Evolutionary conservation across 2,329 filamentous ascomycete species (phyloP).

Genomic region (Madurella fahalii): DNA sequence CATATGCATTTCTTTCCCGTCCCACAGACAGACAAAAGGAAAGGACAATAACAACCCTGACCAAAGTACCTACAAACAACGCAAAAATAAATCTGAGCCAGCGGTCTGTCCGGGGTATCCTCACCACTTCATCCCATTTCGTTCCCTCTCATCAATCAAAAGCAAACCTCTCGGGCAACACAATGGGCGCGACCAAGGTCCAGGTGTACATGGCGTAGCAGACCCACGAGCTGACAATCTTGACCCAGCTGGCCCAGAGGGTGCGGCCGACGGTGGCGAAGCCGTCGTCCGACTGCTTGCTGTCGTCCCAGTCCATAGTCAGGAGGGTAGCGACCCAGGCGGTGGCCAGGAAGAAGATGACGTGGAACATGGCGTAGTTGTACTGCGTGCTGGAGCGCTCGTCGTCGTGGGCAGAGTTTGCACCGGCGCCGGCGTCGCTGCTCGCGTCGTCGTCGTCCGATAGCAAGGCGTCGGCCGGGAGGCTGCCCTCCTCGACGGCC

Average conservation of each 20-base stretch:
- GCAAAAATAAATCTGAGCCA: too few species aligned
- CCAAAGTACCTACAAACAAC: too few species aligned
- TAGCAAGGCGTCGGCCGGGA: conserved; percentile 85
- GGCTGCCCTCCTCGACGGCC: conserved; percentile 85
- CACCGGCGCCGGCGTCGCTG: conserved; percentile 20
- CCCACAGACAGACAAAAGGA: too few species aligned
- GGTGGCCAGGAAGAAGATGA: conserved; percentile 96
- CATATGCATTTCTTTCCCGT: too few species aligned
- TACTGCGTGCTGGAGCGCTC: conserved; percentile 89
- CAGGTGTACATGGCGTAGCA: conserved; percentile 93
- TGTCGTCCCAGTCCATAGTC: conserved; percentile 66
- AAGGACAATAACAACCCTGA: too few species aligned
- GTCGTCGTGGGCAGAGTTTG: conserved; percentile 70
- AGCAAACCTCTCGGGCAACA: conserved; percentile 84
- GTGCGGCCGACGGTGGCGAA: conserved; percentile 93
- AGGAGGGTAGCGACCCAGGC: conserved; percentile 93
- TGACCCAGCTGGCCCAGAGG: conserved; percentile 98
- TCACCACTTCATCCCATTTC: background rate
- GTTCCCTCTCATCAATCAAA: conserved; percentile 34
- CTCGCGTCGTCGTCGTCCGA: conserved; percentile 65
- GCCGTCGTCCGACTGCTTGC: conserved; percentile 53
- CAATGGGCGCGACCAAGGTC: conserved; percentile 82
- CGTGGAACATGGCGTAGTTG: conserved; percentile 91
- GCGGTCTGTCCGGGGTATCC: background rate
- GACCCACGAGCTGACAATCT: conserved; percentile 96